phyloP scores from a whole-genome alignment of 352 stramenopile genomes.

The Phytophthora hybrid region DNA sequence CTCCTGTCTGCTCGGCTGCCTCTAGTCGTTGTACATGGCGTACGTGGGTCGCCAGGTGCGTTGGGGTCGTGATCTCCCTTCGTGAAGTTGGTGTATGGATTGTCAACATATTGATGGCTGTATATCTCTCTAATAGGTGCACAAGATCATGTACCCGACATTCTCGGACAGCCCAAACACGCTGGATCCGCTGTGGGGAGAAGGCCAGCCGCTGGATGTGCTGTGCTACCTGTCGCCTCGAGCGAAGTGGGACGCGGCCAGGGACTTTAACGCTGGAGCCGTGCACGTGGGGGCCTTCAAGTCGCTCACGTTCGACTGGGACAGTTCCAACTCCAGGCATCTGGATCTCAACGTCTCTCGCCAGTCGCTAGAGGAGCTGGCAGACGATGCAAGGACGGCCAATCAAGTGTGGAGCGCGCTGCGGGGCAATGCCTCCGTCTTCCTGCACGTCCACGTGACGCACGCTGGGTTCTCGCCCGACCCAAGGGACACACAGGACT shows the following conservation, averaged over 20 bases:
- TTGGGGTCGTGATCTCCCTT: not conserved
- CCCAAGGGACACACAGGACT: conserved; percentile 42
- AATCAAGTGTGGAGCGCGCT: conserved; percentile 51
- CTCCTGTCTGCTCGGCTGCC: not conserved
- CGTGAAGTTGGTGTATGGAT: not conserved
- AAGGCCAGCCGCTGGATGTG: conserved; percentile 63
- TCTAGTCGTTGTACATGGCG: conserved; percentile 5
- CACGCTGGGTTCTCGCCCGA: conserved; percentile 58
- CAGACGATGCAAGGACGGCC: conserved; percentile 4
- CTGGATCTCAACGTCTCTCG: conserved; percentile 64
- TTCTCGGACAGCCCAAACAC: conserved; percentile 59
- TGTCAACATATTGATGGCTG: not conserved
- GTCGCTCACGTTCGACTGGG: conserved; percentile 73
- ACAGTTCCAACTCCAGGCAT: conserved; percentile 58
- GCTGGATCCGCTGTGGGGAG: conserved; percentile 72
- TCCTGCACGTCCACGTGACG: conserved; percentile 79
- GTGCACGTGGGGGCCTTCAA: conserved; percentile 63
- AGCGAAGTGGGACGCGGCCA: conserved; percentile 45
- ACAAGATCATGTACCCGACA: conserved; percentile 75
- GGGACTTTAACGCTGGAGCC: conserved; percentile 50
- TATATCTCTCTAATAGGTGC: conserved; percentile 48
- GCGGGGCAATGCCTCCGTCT: conserved; percentile 66
- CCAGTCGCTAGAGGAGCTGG: not conserved
- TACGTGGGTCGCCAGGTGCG: conserved; percentile 1
- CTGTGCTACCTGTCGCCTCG: conserved; percentile 69